Percentiles rank a stretch among this genome's conserved stretches.
phyloP scores from a whole-genome alignment of 768 basidiomycete species.

The Rhodotorula paludigena region DNA sequence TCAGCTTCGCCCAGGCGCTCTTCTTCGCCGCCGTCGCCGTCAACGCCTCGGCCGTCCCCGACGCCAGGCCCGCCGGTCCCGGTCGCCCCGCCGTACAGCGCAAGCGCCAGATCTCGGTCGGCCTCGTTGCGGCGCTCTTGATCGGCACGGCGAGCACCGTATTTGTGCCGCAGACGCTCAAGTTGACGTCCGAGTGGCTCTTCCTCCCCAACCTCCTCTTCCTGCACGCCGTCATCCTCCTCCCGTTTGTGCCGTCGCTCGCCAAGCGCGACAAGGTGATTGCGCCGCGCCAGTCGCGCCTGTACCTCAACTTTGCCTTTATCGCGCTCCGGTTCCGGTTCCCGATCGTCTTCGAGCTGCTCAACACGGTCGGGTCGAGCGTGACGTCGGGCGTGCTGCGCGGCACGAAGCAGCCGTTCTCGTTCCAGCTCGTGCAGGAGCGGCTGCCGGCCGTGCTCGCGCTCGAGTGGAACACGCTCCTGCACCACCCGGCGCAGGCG shows the following conservation, averaged over 20 bases:
- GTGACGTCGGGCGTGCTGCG: too few species aligned
- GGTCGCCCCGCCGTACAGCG: slow-evolving; percentile 8
- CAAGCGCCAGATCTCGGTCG: slow-evolving; percentile 13
- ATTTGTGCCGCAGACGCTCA: slow-evolving; percentile 51
- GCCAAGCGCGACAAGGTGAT: neutral
- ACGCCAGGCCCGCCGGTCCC: slow-evolving; percentile 9
- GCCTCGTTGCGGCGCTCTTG: slow-evolving; percentile 50
- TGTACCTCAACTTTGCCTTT: slow-evolving; percentile 30
- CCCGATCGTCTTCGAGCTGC: slow-evolving; percentile 13
- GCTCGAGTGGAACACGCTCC: neutral
- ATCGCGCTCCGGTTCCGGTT: slow-evolving; percentile 23
- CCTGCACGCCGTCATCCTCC: slow-evolving; percentile 58
- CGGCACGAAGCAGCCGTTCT: slow-evolving; percentile 2
- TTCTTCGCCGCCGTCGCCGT: slow-evolving; percentile 57
- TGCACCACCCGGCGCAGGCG: slow-evolving; percentile 38
- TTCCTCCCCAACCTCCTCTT: slow-evolving; percentile 61
- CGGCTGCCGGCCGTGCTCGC: neutral
- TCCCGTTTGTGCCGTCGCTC: slow-evolving; percentile 52
- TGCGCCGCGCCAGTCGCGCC: neutral
- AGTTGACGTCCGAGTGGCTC: slow-evolving; percentile 44
- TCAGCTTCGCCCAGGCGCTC: slow-evolving; percentile 62
- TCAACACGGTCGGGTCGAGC: too few species aligned
- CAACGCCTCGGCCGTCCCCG: slow-evolving; percentile 30
- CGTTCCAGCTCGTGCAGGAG: neutral
- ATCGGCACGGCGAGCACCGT: slow-evolving; percentile 53